These are phyloP conservation scores for Fragilariopsis cylindrus DNA, from an alignment of 108 stramenopile species.

Conservation along the genomic window DNA sequence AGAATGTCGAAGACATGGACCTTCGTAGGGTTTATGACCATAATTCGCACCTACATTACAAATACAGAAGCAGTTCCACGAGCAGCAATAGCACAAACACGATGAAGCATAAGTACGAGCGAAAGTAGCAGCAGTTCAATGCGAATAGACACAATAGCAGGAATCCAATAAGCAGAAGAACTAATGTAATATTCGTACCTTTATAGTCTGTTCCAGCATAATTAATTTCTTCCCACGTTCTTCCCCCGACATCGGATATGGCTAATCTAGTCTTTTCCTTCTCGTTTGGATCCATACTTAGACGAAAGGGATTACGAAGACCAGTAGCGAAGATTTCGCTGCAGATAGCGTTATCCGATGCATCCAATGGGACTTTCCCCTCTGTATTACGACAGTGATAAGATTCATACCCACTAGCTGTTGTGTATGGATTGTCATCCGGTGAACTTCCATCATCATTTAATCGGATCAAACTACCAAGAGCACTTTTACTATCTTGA, in stretches of 20 bases:
- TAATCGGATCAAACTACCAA: constrained; percentile 29
- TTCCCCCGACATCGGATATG: constrained; percentile 34
- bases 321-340: constrained; percentile 34
- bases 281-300: constrained; percentile 34
- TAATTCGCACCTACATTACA: constrained; percentile 11
- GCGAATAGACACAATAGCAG: no score
- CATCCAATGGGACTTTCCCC: background rate
- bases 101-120: no score
- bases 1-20: constrained; percentile 27
- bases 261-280: constrained; percentile 17
- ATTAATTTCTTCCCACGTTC: constrained; percentile 32
- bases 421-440: constrained; percentile 31
- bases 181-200: background rate
- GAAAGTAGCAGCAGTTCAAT: no score
- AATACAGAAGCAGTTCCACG: no score
- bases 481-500: constrained; percentile 9
- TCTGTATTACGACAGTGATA: background rate
- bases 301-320: constrained; percentile 38
- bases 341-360: constrained; percentile 12
- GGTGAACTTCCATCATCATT: constrained; percentile 33
- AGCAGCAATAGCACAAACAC: no score
- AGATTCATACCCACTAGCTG: constrained; percentile 1
- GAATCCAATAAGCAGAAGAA: no score
- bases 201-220: constrained; percentile 24
- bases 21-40: constrained; percentile 28